These are phyloP conservation scores for Phyllosticta citrichinensis DNA, from an alignment of 2,329 filamentous ascomycete species.

Conservation along the genomic window DNA sequence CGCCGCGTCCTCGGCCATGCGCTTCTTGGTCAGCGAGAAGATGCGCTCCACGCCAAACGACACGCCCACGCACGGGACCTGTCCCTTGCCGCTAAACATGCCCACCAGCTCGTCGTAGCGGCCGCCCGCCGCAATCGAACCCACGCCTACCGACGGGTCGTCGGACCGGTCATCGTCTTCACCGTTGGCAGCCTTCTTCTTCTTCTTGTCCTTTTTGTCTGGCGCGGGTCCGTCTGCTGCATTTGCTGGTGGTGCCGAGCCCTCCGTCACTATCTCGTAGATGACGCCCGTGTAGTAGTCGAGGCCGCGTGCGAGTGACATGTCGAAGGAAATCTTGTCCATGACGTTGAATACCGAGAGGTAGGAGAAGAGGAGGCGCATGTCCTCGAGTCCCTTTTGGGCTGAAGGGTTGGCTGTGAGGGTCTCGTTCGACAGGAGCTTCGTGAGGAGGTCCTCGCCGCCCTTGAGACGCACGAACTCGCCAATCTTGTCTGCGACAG, in stretches of 20 bases:
- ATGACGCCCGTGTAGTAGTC: conserved; percentile 90
- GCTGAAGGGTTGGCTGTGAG: conserved; percentile 64
- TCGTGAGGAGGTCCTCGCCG: conserved; percentile 60
- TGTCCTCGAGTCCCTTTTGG: conserved; percentile 70
- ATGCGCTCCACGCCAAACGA: conserved; percentile 95
- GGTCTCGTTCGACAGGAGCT: conserved; percentile 56
- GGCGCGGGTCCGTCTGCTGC: conserved; percentile 27
- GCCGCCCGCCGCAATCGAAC: conserved; percentile 79
- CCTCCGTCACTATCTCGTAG: conserved; percentile 79
- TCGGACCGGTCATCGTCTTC: conserved; percentile 60
- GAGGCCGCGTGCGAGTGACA: conserved; percentile 81
- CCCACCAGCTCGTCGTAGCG: conserved; percentile 88
- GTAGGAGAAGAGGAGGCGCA: conserved; percentile 72
- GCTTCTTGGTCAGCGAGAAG: conserved; percentile 80
- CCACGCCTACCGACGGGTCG: conserved; percentile 73
- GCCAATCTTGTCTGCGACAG: conserved; percentile 78
- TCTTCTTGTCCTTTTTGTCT: conserved; percentile 32
- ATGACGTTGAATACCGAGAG: conserved; percentile 66
- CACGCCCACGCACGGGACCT: conserved; percentile 83
- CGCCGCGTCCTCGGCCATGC: conserved; percentile 53
- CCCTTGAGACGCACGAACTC: conserved; percentile 73
- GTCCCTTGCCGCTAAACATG: conserved; percentile 79
- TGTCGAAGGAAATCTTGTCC: conserved; percentile 73
- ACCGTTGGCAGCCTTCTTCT: conserved; percentile 33
- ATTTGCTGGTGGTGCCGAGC: conserved; percentile 46